Evolutionary conservation across 805 yeast species (phyloP), one percentile per base, ranked within the genome.

Genomic region (Candida bentonensis): DNA sequence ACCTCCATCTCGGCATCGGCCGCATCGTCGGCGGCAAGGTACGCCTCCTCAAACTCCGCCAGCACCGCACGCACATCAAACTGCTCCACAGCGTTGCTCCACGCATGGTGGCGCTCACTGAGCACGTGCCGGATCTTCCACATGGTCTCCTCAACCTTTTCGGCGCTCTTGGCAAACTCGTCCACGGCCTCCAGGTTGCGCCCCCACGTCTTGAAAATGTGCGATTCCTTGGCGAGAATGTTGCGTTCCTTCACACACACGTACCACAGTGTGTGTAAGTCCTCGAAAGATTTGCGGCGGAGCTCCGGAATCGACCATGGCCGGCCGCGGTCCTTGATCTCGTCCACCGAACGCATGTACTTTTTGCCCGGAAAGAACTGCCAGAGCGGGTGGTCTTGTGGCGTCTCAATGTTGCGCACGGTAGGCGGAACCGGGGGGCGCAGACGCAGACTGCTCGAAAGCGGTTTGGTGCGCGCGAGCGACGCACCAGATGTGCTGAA

Each of bases 361-460:
- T 72, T 68, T 46, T 78, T 69, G 33, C 82, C 72, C 50, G 60
- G 58, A 66, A 89, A 92, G 60, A 92, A 92, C 54, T 83, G 88
- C 95, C 96, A 92, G 50, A 92, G 69, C 23, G 97, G 98, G 63
- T 92, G 98, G 59, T 82, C 82, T 3, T 81, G 89, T 13, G 77
- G 72, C 26, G 83, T 82, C 47, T 70, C 70, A 44, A 88, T 70
- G 61, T 84, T 84, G 50, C 72, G 68, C 44, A 74, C 79, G 1
- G 92, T 74, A 15, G 98, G 97, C 13, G 84, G 73, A 51, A 92
- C 81, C 15, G 97, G 97, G 11, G 82, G 73, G 45, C 89, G 74
- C 51, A 88, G 70, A 50, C 68, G 65, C 49, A 82, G 62, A 39
- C n/a, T 30, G 61, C 54, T 2, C 70, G 7, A 11, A 9, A n/a